Evolutionary conservation across 106 monocot genomes (phyloP).

Genomic region (Vanilla planifolia): DNA sequence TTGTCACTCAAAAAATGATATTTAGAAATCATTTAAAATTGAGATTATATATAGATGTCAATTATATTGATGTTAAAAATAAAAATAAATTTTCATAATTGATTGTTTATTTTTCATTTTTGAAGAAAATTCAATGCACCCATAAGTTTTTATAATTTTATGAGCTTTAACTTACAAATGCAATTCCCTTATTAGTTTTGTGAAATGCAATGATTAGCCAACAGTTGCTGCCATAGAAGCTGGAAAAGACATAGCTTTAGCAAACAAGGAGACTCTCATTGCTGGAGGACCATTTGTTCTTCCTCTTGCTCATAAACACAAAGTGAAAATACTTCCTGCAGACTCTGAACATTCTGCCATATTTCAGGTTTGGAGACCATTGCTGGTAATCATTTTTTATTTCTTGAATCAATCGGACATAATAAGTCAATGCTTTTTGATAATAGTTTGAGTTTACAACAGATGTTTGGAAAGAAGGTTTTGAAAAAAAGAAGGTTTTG

Average conservation of each 20-base stretch:
- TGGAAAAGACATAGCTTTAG: slow-evolving; percentile 87
- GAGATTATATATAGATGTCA: no score
- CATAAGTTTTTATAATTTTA: background rate
- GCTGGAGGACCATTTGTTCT: slow-evolving; percentile 97
- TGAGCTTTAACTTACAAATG: no score
- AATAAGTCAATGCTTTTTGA: no score
- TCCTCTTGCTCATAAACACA: slow-evolving; percentile 95
- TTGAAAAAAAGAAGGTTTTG: no score
- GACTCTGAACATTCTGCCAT: slow-evolving; percentile 99
- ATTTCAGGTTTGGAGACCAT: slow-evolving; percentile 65
- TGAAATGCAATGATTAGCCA: slow-evolving; percentile 35
- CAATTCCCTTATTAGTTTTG: no score
- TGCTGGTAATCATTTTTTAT: no score
- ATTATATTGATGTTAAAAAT: no score
- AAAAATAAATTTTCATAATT: no score
- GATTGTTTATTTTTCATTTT: background rate
- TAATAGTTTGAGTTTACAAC: background rate
- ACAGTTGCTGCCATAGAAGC: slow-evolving; percentile 97
- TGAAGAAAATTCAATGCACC: background rate
- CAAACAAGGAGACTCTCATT: slow-evolving; percentile 95
- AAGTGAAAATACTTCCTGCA: slow-evolving; percentile 94
- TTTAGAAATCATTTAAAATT: no score
- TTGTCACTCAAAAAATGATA: no score
- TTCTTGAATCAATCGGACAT: no score
- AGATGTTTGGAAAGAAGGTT: no score